Base-by-base conservation (phyloP, 1,139 yeast genomes). In the Trichomonascaceae sp. region DNA sequence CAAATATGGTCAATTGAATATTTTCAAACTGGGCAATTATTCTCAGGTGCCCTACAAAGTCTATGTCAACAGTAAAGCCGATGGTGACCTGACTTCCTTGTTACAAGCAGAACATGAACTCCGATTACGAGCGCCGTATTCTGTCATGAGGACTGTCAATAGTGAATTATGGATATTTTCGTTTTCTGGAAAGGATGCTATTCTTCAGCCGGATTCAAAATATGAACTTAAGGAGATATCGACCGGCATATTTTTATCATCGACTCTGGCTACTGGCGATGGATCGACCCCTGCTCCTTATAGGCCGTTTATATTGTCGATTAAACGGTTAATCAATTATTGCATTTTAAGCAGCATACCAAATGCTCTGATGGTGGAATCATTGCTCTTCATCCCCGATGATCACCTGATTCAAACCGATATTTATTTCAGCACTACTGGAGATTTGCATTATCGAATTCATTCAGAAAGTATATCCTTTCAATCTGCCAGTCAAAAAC, bases 151-250 rank as follows among this genome's bases (percentile, higher is more conserved):
- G 13, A 76, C 83, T 55, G 77, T 82, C 63, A 80, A 84, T 59
- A 82, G 83, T 60, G 83, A 81, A 53, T 70, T 85, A 10, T 85
- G 85, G 79, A 74, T 81, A 51, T 79, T 85, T 57, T 62, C 69
- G 74, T 78, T 58, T 71, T 78, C 53, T 69, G 66, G 41, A 59
- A 63, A n/a, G 43, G 50, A 52, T 24, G 58, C 53, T 10, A 69
- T 67, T 3, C 73, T 78, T 1, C 52, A 50, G 59, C 72, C 76
- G 0, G 57, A 62, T 20, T 54, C 57, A 9, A 58, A 59, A 39
- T 68, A 64, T 55, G 58, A 71, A 15, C 61, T 77, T 32, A 66
- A 64, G 5, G 68, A 68, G 45, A 70, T 73, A 41, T 69, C 74
- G 50, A 70, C 76, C 9, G 67, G 69, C 38, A 57, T 66, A 46